Percentiles rank a stretch among this genome's conserved stretches.
These are phyloP conservation scores for Acacia melanoxylon DNA, from an alignment of 306 rosid species.

Conservation along the genomic window DNA sequence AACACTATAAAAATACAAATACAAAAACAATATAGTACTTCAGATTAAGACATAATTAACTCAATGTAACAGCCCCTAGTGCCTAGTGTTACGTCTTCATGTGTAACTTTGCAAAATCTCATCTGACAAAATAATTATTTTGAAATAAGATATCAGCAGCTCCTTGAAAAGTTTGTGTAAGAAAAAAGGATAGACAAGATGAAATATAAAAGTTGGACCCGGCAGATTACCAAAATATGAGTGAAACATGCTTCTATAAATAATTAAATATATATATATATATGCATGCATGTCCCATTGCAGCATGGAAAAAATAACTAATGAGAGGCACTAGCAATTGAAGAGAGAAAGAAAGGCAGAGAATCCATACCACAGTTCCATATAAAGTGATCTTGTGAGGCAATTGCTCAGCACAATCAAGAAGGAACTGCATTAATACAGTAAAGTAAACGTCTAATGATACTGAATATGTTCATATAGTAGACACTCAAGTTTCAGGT, in stretches of 20 bases:
- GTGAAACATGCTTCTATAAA: background rate
- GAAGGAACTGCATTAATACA: slow-evolving; percentile 67
- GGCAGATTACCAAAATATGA: background rate
- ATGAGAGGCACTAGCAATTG: background rate
- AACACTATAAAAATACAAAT: slow-evolving; percentile 1
- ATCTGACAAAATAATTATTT: no score
- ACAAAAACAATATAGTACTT: slow-evolving; percentile 10
- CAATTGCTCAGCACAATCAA: slow-evolving; percentile 78
- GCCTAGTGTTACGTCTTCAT: background rate
- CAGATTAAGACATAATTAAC: slow-evolving; percentile 6
- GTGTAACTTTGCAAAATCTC: background rate
- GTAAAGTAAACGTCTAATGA: slow-evolving; percentile 20
- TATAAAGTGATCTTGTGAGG: slow-evolving; percentile 91
- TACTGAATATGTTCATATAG: background rate
- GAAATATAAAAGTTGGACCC: background rate
- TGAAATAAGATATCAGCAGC: background rate
- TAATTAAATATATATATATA: no score
- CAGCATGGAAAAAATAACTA: slow-evolving; percentile 1
- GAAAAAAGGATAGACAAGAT: background rate
- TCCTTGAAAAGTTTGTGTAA: background rate
- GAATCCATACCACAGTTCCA: slow-evolving; percentile 75
- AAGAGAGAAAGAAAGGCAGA: slow-evolving; percentile 9
- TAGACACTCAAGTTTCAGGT: background rate
- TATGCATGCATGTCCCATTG: background rate
- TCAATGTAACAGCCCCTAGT: background rate